phyloP scores from a whole-genome alignment of 352 stramenopile genomes.

The Phytophthora constricta region DNA sequence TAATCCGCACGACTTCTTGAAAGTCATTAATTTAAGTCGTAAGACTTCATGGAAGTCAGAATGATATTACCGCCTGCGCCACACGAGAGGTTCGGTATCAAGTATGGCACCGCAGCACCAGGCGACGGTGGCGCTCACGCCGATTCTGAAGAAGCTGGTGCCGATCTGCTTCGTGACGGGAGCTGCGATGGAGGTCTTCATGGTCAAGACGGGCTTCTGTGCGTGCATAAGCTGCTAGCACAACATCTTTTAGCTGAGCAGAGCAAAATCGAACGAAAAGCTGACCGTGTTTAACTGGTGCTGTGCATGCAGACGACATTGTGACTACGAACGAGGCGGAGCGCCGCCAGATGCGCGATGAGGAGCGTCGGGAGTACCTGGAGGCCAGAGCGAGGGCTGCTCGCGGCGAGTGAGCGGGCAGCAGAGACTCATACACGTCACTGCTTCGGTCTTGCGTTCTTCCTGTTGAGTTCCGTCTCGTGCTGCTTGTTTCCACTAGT shows the following conservation, averaged over 20 bases:
- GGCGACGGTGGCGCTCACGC: conserved; percentile 57
- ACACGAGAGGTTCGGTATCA: conserved; percentile 27
- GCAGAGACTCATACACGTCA: conserved; percentile 31
- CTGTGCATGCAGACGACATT: conserved; percentile 71
- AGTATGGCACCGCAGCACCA: conserved; percentile 35
- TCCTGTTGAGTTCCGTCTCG: conserved; percentile 15
- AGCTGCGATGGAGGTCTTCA: conserved; percentile 87
- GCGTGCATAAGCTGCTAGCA: conserved; percentile 15
- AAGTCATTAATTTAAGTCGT: too few species aligned
- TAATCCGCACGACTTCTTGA: too few species aligned
- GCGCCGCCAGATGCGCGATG: conserved; percentile 64
- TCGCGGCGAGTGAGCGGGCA: conserved; percentile 21
- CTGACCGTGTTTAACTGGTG: conserved; percentile 18
- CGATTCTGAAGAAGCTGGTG: conserved; percentile 86
- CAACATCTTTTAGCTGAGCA: too few species aligned
- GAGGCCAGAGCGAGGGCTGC: conserved; percentile 29
- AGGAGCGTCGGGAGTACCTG: conserved; percentile 60
- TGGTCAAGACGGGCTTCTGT: conserved; percentile 92
- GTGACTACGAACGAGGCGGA: conserved; percentile 81
- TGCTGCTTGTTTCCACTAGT: conserved; percentile 14
- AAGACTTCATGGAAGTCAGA: neutral
- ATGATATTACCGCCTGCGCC: neutral
- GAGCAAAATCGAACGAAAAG: conserved; percentile 5
- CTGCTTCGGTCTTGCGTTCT: conserved; percentile 23
- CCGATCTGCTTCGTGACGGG: conserved; percentile 87